Base-by-base conservation (phyloP, 768 basidiomycete species). In the Exidia glandulosa region DNA sequence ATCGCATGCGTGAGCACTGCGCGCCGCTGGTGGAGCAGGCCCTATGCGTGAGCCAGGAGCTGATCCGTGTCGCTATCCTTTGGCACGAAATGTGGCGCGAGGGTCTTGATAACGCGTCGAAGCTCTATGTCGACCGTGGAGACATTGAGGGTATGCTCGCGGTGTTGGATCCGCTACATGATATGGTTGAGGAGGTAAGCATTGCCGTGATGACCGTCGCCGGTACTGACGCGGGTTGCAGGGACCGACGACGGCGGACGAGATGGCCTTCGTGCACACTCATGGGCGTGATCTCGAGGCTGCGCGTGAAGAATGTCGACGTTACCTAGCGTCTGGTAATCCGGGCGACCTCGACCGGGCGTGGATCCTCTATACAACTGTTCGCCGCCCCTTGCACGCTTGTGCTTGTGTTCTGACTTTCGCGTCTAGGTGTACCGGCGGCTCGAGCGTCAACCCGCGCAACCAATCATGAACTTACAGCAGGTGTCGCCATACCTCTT, bases 31-130 rank as follows among this genome's bases (percentile, higher is more conserved):
- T 80, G 57, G 77, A 77, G 58, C 75, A 77, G 63, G 78, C 76
- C 2, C 68, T 73, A 10, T 68, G 78, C 30, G 77, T 80, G 67
- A 72, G 70, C 63, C 75, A 76, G 30, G 78, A 80, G 65, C 71
- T 80, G 33, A 78, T 78, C 55, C 70, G 78, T 29, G 76, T 78
- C 16, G 78, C 78, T 2, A 78, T 80, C 48, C 69, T 78, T 4
- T 80, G 78, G 78, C 76, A 78, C 63, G 78, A 80, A 63, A 65
- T 76, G 45, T 80, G 78, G 78, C 75, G 77, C 61, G 78, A 80
- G 58, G 77, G 76, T 9, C 65, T 80, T 56, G 77, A 80, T 63
- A 77, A 77, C 61, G 77, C 77, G n/a, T 76, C 75, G 2, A 71
- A 77, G 48, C 70, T 74, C 54, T 80, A 77, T 68, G 79, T 78